Percentiles rank a stretch among this genome's conserved stretches.
These are phyloP conservation scores for Melaleuca quinquenervia DNA, from an alignment of 345 rosid species.

Conservation along the genomic window DNA sequence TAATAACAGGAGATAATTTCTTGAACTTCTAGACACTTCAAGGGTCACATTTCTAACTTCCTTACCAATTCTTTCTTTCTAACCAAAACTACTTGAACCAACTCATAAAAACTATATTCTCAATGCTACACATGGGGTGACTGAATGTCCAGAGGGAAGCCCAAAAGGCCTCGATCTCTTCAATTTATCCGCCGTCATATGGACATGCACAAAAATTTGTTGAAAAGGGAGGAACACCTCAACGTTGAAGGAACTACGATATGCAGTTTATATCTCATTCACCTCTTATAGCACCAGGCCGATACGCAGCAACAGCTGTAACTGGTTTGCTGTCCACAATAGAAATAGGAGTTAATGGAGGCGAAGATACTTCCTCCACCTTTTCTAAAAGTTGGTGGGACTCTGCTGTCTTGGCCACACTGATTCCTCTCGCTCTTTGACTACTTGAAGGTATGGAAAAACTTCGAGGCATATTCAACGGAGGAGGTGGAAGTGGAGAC, in stretches of 20 bases:
- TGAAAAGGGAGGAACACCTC: background rate
- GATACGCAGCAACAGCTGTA: slow-evolving; percentile 28
- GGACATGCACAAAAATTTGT: background rate
- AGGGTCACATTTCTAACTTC: background rate
- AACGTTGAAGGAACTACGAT: background rate
- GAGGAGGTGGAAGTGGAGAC: slow-evolving; percentile 82
- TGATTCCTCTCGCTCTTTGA: slow-evolving; percentile 51
- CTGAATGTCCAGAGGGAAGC: background rate
- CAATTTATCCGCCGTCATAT: background rate
- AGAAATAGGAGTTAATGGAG: slow-evolving; percentile 73
- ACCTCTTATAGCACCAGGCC: slow-evolving; percentile 67
- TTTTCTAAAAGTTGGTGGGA: slow-evolving; percentile 24
- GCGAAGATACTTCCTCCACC: slow-evolving; percentile 43
- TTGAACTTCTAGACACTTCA: background rate
- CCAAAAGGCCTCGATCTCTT: background rate
- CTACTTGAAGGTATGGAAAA: slow-evolving; percentile 80
- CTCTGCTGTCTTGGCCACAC: slow-evolving; percentile 28
- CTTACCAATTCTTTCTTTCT: background rate
- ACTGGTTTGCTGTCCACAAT: slow-evolving; percentile 27
- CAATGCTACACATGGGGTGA: background rate
- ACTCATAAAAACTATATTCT: background rate
- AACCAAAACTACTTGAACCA: background rate
- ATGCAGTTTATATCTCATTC: background rate
- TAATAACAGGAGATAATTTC: background rate
- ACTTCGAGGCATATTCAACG: slow-evolving; percentile 51